phyloP scores from a whole-genome alignment of 192 early-diverging fungal species.

The Backusella westeae region DNA sequence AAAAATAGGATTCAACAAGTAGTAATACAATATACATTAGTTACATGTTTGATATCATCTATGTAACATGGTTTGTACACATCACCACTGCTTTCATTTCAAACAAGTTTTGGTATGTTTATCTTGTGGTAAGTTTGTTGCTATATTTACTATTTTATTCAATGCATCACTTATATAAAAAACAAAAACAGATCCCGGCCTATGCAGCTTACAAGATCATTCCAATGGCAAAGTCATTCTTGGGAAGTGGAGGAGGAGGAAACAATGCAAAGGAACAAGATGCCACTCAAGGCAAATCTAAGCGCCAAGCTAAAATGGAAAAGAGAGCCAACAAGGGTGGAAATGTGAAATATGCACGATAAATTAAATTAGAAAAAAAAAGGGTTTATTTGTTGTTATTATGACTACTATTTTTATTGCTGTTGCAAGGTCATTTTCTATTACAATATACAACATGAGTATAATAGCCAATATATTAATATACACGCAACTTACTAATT shows the following conservation, averaged over 20 bases:
- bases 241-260: constrained; percentile 17
- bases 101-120: constrained; percentile 51
- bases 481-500: constrained; percentile 38
- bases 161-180: not conserved
- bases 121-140: constrained; percentile 42
- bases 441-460: not conserved
- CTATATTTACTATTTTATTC: not conserved
- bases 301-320: constrained; percentile 52
- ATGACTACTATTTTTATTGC: not conserved
- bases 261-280: constrained; percentile 6
- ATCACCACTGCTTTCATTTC: constrained; percentile 58
- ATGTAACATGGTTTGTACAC: constrained; percentile 80
- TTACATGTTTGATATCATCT: constrained; percentile 85
- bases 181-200: constrained; percentile 45
- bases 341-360: constrained; percentile 44
- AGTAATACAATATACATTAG: constrained; percentile 36
- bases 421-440: constrained; percentile 26
- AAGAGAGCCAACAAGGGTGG: constrained; percentile 44
- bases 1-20: not conserved
- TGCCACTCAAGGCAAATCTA: constrained; percentile 39
- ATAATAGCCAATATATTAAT: not conserved
- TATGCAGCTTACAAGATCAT: constrained; percentile 56
- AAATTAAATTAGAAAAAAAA: not conserved
- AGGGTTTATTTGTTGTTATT: not conserved
- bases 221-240: constrained; percentile 43